Evolutionary conservation across 768 basidiomycete genomes (phyloP).

Genomic region (Tulasnella sp.): DNA sequence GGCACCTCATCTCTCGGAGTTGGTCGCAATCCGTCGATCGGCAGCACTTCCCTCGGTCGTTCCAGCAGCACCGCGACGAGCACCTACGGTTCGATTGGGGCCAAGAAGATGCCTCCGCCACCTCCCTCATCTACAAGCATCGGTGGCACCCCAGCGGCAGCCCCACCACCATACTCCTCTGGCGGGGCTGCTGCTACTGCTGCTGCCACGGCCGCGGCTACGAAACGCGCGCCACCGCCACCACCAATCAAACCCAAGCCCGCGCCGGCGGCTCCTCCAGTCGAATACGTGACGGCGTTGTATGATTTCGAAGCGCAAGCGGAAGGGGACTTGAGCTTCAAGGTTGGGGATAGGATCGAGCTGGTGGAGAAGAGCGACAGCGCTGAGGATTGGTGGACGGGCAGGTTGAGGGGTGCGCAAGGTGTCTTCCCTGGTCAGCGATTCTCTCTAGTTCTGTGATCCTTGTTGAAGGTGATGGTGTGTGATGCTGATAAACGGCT

Average conservation of each 20-base stretch:
- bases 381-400: conserved; percentile 97
- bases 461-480: not conserved
- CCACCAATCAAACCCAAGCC: conserved; percentile 87
- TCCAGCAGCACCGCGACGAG: conserved; percentile 7
- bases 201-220: conserved; percentile 32
- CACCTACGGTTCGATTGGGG: conserved; percentile 4
- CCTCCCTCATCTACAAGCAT: conserved; percentile 31
- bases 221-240: conserved; percentile 81
- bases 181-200: conserved; percentile 21
- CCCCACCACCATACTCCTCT: conserved; percentile 36
- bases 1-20: no score
- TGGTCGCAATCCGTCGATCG: conserved; percentile 22
- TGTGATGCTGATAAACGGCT: not conserved
- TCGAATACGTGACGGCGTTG: conserved; percentile 77
- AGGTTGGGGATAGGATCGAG: conserved; percentile 81
- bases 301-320: conserved; percentile 95
- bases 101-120: conserved; percentile 22
- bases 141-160: conserved; percentile 26
- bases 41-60: conserved; percentile 25
- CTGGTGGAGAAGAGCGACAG: conserved; percentile 71
- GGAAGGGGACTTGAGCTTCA: conserved; percentile 86
- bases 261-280: conserved; percentile 39
- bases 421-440: conserved; percentile 69
- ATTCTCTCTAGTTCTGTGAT: not conserved
- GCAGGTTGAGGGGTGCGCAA: conserved; percentile 63